These are phyloP conservation scores for Cyberlindnera galapagoensis DNA, from an alignment of 805 yeast species.

Conservation along the genomic window DNA sequence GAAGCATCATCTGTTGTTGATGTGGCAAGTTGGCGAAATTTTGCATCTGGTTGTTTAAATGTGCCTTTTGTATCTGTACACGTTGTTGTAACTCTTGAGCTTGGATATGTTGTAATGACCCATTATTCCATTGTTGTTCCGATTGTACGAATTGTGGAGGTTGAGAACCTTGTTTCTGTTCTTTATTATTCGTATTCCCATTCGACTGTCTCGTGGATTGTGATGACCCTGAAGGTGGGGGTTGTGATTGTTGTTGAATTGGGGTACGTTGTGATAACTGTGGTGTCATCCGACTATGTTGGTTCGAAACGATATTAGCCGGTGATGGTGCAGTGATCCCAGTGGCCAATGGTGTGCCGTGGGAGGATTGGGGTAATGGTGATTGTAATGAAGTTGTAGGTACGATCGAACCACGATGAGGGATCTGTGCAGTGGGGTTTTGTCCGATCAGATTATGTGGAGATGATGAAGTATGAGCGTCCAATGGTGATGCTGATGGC, in stretches of 20 bases:
- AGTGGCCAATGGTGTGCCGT: conserved; percentile 12
- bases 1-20: conserved; percentile 17
- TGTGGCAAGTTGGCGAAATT: conserved; percentile 12
- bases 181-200: neutral
- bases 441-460: too few relatives aligned
- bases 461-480: too few relatives aligned
- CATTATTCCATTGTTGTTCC: conserved; percentile 15
- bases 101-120: conserved; percentile 19
- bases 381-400: conserved; percentile 16
- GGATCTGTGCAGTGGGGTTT: neutral
- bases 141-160: conserved; percentile 2
- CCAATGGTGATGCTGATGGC: too few relatives aligned
- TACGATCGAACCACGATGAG: conserved; percentile 1
- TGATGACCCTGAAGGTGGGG: conserved; percentile 1
- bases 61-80: conserved; percentile 20
- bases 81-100: conserved; percentile 20
- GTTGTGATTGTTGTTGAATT: conserved; percentile 1
- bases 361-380: conserved; percentile 17
- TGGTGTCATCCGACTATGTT: conserved; percentile 4
- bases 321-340: conserved; percentile 16
- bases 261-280: neutral
- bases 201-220: neutral
- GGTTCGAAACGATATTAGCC: conserved; percentile 3
- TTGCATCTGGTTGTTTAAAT: conserved; percentile 16
- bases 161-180: conserved; percentile 3